These are phyloP conservation scores for Russula sp. DNA, from an alignment of 768 basidiomycete species.

Conservation along the genomic window DNA sequence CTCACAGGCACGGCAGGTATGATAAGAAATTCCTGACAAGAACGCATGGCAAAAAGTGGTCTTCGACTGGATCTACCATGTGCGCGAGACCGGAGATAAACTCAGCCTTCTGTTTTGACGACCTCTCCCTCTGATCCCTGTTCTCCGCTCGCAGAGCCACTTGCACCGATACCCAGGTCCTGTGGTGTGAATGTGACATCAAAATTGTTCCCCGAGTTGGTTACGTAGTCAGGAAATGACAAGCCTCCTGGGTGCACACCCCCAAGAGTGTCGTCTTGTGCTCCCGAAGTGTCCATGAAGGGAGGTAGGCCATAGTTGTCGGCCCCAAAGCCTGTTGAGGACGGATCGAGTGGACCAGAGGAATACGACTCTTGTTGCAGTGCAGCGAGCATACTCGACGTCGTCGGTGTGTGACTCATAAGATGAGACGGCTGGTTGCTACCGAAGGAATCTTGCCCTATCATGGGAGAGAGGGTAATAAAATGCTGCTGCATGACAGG, in stretches of 20 bases:
- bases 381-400: slow-evolving; percentile 87
- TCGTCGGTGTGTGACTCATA: slow-evolving; percentile 81
- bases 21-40: slow-evolving; percentile 27
- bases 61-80: background rate
- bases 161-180: slow-evolving; percentile 58
- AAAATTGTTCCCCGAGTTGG: slow-evolving; percentile 52
- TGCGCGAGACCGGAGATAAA: slow-evolving; percentile 34
- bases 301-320: slow-evolving; percentile 69
- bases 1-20: slow-evolving; percentile 24
- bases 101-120: slow-evolving; percentile 61
- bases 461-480: slow-evolving; percentile 85
- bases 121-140: slow-evolving; percentile 60
- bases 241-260: slow-evolving; percentile 60
- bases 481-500: slow-evolving; percentile 90
- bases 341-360: slow-evolving; percentile 60
- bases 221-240: slow-evolving; percentile 67
- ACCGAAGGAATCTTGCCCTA: slow-evolving; percentile 74
- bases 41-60: slow-evolving; percentile 21
- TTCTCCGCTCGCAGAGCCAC: slow-evolving; percentile 47
- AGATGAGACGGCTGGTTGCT: slow-evolving; percentile 49
- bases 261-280: slow-evolving; percentile 62
- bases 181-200: slow-evolving; percentile 70
- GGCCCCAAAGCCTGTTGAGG: slow-evolving; percentile 57
- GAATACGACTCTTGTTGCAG: slow-evolving; percentile 75
- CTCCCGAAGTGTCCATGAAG: slow-evolving; percentile 70